Conservation (phyloP, 1,139 yeast genomes). For the Williopsis jadinii region DNA sequence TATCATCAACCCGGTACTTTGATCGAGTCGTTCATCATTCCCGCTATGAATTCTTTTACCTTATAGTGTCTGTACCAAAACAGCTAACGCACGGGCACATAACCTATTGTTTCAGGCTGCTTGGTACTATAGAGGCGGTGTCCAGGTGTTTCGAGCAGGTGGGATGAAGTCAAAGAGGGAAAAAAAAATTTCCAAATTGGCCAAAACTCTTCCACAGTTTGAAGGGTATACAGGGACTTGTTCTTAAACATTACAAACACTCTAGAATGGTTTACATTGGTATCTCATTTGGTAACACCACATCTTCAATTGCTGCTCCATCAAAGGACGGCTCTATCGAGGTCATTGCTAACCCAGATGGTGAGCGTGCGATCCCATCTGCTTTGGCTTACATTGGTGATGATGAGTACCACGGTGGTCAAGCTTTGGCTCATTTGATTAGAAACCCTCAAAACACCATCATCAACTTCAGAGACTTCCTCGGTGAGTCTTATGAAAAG, state of each 20-base stretch:
- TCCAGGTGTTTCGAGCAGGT: too few species aligned
- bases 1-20: too few species aligned
- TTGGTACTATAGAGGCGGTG: too few species aligned
- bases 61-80: too few species aligned
- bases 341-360: constrained; percentile 98
- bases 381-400: constrained; percentile 85
- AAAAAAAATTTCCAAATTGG: too few species aligned
- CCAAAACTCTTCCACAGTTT: too few species aligned
- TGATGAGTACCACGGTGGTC: constrained; percentile 97
- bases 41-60: too few species aligned
- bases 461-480: constrained; percentile 86
- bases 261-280: constrained; percentile 61
- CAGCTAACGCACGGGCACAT: too few species aligned
- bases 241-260: not conserved
- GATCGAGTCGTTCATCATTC: too few species aligned
- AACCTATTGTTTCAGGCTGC: too few species aligned
- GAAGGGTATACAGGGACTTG: not conserved
- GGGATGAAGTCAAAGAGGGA: too few species aligned
- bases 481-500: constrained; percentile 68
- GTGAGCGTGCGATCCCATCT: constrained; percentile 96
- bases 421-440: constrained; percentile 86
- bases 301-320: constrained; percentile 91
- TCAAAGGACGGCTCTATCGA: constrained; percentile 86
- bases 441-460: constrained; percentile 88
- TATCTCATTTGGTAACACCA: constrained; percentile 92